A percentile compares a stretch with the other conserved stretches of the same genome.
phyloP scores from a whole-genome alignment of 2,329 filamentous ascomycete species.

The Peltaster fructicola region DNA sequence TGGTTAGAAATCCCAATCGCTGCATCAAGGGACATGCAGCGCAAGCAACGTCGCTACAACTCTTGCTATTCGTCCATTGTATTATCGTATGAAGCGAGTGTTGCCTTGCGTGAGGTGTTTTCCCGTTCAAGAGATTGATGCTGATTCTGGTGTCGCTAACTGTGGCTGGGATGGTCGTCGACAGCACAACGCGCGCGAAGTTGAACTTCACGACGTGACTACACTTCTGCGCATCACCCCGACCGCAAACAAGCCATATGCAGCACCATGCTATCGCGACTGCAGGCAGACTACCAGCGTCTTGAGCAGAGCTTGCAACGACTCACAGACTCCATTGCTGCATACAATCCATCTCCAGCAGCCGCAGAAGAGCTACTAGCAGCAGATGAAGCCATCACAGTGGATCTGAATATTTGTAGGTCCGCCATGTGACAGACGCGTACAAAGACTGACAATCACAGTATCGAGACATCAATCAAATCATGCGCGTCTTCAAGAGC shows the following conservation, averaged over 20 bases:
- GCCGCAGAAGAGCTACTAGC: constrained; percentile 51
- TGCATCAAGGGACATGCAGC: too few species aligned
- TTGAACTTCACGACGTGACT: too few species aligned
- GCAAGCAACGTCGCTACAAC: too few species aligned
- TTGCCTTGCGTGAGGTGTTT: too few species aligned
- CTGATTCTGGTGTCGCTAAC: too few species aligned
- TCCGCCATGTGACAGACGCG: neutral
- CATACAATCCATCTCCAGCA: constrained; percentile 57
- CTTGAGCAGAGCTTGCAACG: constrained; percentile 37
- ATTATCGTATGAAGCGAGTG: too few species aligned
- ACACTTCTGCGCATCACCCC: too few species aligned
- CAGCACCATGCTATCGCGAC: constrained; percentile 24
- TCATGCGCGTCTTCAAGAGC: constrained; percentile 45
- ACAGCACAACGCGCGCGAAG: too few species aligned
- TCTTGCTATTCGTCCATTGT: too few species aligned
- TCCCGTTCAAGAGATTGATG: too few species aligned
- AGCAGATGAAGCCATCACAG: constrained; percentile 50
- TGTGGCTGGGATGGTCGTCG: too few species aligned
- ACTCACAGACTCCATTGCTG: constrained; percentile 62
- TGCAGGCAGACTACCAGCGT: constrained; percentile 27
- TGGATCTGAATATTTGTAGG: constrained; percentile 47
- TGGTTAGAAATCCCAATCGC: too few species aligned
- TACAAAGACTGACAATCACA: constrained; percentile 17
- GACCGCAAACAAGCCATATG: constrained; percentile 1
- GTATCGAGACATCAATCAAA: constrained; percentile 63